A percentile compares a stretch with the other conserved stretches of the same genome.
phyloP scores from a whole-genome alignment of 345 rosid species.

The Populus simonii region DNA sequence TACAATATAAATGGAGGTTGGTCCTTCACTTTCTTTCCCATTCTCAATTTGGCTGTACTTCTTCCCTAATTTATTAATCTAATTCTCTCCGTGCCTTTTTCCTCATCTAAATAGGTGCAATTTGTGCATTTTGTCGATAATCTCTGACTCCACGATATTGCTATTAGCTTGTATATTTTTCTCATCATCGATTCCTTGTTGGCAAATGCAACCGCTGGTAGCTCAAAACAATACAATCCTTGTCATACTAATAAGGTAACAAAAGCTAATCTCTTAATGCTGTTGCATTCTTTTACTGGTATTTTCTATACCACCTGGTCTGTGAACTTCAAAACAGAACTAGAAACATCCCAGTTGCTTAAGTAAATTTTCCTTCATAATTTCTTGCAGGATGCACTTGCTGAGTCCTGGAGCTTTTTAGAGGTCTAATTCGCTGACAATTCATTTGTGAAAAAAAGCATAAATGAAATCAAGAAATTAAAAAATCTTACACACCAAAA shows the following conservation, averaged over 20 bases:
- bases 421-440: neutral
- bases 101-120: constrained; percentile 12
- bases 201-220: neutral
- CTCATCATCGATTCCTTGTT: neutral
- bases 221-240: neutral
- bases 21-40: constrained; percentile 17
- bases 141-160: neutral
- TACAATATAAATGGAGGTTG: constrained; percentile 26
- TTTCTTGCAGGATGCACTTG: constrained; percentile 4
- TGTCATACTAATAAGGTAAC: constrained; percentile 19
- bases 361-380: neutral
- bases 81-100: constrained; percentile 1
- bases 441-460: neutral
- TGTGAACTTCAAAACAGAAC: neutral
- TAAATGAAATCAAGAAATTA: neutral
- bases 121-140: neutral
- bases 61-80: constrained; percentile 16
- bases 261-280: neutral
- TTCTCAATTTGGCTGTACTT: neutral
- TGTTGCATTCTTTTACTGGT: neutral
- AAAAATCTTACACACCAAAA: neutral
- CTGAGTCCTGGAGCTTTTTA: neutral
- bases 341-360: neutral
- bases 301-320: neutral
- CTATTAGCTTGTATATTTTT: neutral